Conservation (phyloP, 306 rosid species). For the Cucurbita maxima region DNA sequence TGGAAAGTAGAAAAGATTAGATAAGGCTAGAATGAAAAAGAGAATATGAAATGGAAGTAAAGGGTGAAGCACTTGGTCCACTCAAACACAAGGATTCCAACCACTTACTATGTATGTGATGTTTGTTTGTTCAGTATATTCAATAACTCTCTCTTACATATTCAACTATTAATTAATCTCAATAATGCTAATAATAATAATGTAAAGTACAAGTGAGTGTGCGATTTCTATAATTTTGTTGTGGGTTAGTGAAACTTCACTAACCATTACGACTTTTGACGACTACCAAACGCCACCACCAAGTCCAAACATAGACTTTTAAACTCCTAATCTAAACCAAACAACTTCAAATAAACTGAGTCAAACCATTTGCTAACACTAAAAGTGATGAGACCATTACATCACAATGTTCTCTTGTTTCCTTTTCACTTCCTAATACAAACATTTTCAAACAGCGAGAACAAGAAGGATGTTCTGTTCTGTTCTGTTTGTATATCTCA, state of each 20-base stretch:
- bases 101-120: background rate
- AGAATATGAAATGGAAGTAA: background rate
- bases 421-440: too few relatives aligned
- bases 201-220: constrained; percentile 21
- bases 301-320: constrained; percentile 9
- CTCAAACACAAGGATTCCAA: background rate
- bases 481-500: too few relatives aligned
- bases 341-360: too few relatives aligned
- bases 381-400: too few relatives aligned
- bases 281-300: constrained; percentile 17
- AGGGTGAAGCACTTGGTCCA: background rate
- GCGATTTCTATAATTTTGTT: constrained; percentile 15
- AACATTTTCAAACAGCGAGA: too few relatives aligned
- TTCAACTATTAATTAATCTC: too few relatives aligned
- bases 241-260: constrained; percentile 51
- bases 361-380: too few relatives aligned
- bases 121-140: background rate
- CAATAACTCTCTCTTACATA: too few relatives aligned
- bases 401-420: too few relatives aligned
- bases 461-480: too few relatives aligned
- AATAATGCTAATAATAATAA: background rate
- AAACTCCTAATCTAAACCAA: too few relatives aligned
- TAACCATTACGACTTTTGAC: constrained; percentile 51
- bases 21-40: background rate
- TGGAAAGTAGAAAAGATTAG: background rate